Percentiles rank a stretch among this genome's conserved stretches.
phyloP scores from a whole-genome alignment of 768 basidiomycete species.

The Boletus coccyginus region DNA sequence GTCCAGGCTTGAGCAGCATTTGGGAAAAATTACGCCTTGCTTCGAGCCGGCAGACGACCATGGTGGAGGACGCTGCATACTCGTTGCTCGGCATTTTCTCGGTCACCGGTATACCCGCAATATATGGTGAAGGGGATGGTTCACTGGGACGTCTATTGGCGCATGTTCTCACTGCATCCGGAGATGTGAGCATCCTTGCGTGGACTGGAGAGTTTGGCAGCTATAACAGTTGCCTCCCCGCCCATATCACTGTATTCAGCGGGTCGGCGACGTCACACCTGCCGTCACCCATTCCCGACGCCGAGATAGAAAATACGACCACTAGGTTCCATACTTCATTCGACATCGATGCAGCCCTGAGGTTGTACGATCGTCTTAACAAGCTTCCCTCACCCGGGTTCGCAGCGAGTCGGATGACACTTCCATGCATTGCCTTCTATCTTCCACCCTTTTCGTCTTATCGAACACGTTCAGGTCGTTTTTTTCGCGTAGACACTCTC shows the following conservation, averaged over 20 bases:
- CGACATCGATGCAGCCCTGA: neutral
- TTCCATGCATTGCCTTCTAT: slow-evolving; percentile 1
- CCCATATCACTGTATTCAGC: neutral
- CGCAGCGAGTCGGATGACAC: neutral
- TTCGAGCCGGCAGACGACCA: no score
- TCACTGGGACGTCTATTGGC: neutral
- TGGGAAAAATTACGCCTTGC: no score
- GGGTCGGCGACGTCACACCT: neutral
- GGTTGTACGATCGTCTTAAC: neutral
- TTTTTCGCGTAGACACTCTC: neutral
- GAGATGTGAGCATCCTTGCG: neutral
- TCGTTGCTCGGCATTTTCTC: neutral
- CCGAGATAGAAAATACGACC: neutral
- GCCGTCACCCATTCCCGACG: neutral
- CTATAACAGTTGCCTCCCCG: neutral
- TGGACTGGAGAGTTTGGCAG: neutral
- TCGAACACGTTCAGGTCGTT: neutral
- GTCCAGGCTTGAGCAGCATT: no score
- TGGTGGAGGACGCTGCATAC: neutral
- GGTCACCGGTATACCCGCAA: neutral
- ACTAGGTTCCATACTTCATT: no score
- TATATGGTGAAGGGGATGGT: neutral
- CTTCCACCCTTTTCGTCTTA: neutral
- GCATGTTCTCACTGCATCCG: neutral
- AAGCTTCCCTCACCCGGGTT: neutral